Base-by-base conservation (phyloP, 78 protist species). In the Emiliania huxleyi region DNA sequence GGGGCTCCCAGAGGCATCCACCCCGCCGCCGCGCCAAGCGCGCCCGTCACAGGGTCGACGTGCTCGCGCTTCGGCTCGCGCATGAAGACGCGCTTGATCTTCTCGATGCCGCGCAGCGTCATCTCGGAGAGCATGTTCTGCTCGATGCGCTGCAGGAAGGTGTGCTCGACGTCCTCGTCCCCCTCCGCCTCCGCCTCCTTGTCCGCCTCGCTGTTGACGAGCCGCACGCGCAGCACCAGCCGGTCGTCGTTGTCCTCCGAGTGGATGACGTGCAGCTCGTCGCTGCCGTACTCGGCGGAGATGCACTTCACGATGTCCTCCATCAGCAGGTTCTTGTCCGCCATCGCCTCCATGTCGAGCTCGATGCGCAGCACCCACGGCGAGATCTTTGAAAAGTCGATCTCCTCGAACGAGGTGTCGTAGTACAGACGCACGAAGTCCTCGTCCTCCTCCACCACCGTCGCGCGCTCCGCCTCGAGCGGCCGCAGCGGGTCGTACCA, bases 361-460 rank as follows among this genome's bases (percentile, higher is more conserved):
- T 95, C 98, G 37, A 97, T 79, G 90, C 99, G 99, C 45, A 98
- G 94, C 87, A 98, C 29, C 99, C 97, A 97, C 29, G 96, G 96
- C 38, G 96, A 92, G 5, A 46, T 22, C 21, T 0, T 3, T 40
- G 19, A 55, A 42, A 12, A 0, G 23, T 91, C 69, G 48, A 94
- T 40, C 26, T 93, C 96, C 11, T 90, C 96, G 83, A 94, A 96
- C 29, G 90, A 93, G 69, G 95, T 37, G 40, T 95, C 96, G 92
- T 79, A 96, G 93, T 96, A 97, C 48, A 37, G 55, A 33, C 90
- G 73, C n/a, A 97, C 93, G 38, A 98, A 93, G 48, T 71, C 95
- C 21, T 38, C 55, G 91, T 99, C 99, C 44, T 95, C 98, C 37
- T 73, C 94, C 56, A 99, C 93, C 37, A 94, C 69, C 1, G 99